A percentile compares a stretch with the other conserved stretches of the same genome.
Evolutionary conservation across 441 rosid genomes (phyloP).

Genomic region (Erodium texanum): DNA sequence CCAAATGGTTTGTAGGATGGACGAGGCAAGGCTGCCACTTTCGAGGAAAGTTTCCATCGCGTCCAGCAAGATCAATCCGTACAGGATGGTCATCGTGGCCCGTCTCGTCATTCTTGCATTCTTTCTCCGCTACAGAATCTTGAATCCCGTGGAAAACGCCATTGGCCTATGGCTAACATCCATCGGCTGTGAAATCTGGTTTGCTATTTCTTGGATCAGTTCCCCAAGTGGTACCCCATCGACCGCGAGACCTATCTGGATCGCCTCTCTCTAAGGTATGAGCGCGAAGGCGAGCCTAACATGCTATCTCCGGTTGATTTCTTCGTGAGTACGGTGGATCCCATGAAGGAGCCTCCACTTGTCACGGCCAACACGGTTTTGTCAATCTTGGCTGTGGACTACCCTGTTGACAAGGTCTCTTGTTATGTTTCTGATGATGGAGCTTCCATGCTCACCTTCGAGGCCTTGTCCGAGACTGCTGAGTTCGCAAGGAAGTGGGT

Average conservation of each 20-base stretch:
- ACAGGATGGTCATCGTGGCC: constrained; percentile 89
- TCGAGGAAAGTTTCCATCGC: constrained; percentile 94
- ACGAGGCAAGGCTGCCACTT: constrained; percentile 96
- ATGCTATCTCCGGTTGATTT: constrained; percentile 93
- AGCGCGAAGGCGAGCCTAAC: constrained; percentile 90
- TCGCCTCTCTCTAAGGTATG: constrained; percentile 91
- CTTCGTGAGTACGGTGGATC: constrained; percentile 96
- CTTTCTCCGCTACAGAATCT: constrained; percentile 90
- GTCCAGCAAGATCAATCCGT: constrained; percentile 90
- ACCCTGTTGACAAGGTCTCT: constrained; percentile 96
- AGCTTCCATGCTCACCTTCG: constrained; percentile 94
- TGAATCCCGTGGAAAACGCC: constrained; percentile 90
- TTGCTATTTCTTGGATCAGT: constrained; percentile 94
- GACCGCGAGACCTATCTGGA: constrained; percentile 98
- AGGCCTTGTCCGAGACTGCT: constrained; percentile 86
- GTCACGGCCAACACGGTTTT: constrained; percentile 96
- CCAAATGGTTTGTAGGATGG: constrained; percentile 50
- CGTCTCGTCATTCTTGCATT: constrained; percentile 78
- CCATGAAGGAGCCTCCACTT: constrained; percentile 97
- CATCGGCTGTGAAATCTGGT: constrained; percentile 98
- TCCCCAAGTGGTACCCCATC: too few species aligned
- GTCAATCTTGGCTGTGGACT: constrained; percentile 91
- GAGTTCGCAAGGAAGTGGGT: constrained; percentile 99
- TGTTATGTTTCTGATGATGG: constrained; percentile 99
- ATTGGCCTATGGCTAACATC: constrained; percentile 84